Evolutionary conservation across 169 alveolate species (phyloP), one percentile per base, ranked within the genome.

Genomic region (Theileria annulata): DNA sequence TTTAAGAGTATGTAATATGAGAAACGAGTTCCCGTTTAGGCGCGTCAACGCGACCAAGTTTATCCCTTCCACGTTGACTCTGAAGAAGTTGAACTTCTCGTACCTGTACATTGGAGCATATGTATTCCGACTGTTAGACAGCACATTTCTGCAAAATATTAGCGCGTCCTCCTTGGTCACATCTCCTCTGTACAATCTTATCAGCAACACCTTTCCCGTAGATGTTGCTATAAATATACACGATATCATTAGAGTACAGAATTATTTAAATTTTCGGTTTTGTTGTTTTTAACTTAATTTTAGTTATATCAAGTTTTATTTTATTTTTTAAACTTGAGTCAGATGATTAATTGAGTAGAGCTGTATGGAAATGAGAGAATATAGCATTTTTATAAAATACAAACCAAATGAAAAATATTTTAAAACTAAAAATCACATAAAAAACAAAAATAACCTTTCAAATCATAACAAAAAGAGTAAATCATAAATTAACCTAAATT

Each of bases 141-240:
- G 28, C 30, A 70, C 42, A 66, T 76, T 75, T 19, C 49, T n/a
- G 62, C 79, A 72, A 75, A 35, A 83, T 27, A 76, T 37, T 15
- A 23, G 63, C 0, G 90, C 90, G 25, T 83, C 90, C 47, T 83
- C 75, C 69, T 69, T 69, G 23, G 79, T 83, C 60, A 47, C 37
- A n/a, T 77, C 83, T 6, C 81, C 90, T 31, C 77, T 33, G 79
- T 64, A 83, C 17, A 67, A 79, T 13, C 87, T 30, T 23, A 42
- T 66, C 17, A 69, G 56, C 67, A 83, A 80, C 63, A 79, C 56
- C 37, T 37, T 59, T 2, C 90, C 90, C 37, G 73, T 48, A 17
- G 27, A 13, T 19, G 47, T 62, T 23, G 71, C 63, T 21, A 83
- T 56, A 47, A 83, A 83, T 51, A 83, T 48, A 23, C 85, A 33